Percentiles rank a stretch among this genome's conserved stretches.
These are phyloP conservation scores for Auxenochlorella pyrenoidosa DNA, from an alignment of 139 green algal species.

Conservation along the genomic window DNA sequence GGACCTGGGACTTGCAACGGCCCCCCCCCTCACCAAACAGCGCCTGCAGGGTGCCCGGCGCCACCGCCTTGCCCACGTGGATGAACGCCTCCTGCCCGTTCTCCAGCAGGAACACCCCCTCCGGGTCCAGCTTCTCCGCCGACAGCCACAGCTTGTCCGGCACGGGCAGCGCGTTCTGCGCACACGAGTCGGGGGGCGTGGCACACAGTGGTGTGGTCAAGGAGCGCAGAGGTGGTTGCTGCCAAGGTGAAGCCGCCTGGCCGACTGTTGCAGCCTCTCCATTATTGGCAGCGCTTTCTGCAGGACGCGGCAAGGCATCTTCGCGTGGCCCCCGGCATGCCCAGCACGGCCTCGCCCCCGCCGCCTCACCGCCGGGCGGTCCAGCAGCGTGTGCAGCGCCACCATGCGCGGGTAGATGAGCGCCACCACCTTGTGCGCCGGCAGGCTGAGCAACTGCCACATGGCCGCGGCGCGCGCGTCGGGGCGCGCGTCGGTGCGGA, in stretches of 20 bases:
- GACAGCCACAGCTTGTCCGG: slow-evolving; percentile 51
- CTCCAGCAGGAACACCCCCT: slow-evolving; percentile 87
- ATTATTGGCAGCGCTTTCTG: too few species aligned
- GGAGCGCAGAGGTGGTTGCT: too few species aligned
- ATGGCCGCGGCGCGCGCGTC: slow-evolving; percentile 56
- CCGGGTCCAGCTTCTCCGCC: slow-evolving; percentile 66
- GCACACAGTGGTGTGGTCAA: too few species aligned
- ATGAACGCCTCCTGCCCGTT: slow-evolving; percentile 75
- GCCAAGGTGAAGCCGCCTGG: too few species aligned
- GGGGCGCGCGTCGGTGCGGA: slow-evolving; percentile 60
- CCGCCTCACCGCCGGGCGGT: not conserved
- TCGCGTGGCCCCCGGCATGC: too few species aligned
- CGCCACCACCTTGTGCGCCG: slow-evolving; percentile 56
- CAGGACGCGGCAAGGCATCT: too few species aligned
- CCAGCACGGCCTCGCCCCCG: too few species aligned
- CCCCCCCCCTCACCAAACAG: slow-evolving; percentile 63
- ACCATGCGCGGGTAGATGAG: slow-evolving; percentile 78
- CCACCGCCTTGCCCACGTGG: slow-evolving; percentile 46
- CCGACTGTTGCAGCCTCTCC: too few species aligned
- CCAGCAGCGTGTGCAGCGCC: slow-evolving; percentile 50
- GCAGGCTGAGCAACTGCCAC: slow-evolving; percentile 70
- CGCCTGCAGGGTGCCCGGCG: slow-evolving; percentile 47
- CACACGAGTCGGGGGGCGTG: not conserved
- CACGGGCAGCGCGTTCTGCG: slow-evolving; percentile 22
- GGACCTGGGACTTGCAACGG: too few species aligned